phyloP scores from a whole-genome alignment of 495 filamentous ascomycete genomes.

The Penicillium daleae region DNA sequence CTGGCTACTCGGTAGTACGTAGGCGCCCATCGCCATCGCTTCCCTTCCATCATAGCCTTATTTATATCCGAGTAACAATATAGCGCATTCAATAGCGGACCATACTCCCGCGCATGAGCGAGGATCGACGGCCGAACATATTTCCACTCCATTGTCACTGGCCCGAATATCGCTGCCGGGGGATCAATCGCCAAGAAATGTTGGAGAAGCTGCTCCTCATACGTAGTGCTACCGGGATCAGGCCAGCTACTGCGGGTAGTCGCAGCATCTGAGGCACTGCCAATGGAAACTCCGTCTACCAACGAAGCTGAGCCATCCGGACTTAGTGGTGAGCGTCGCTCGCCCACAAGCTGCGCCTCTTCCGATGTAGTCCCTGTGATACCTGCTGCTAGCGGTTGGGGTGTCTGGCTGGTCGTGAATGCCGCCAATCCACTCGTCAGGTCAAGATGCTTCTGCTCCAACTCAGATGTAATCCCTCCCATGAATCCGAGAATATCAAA shows the following conservation, averaged over 20 bases:
- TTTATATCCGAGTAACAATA: constrained; percentile 46
- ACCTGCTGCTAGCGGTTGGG: constrained; percentile 18
- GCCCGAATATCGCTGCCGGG: constrained; percentile 43
- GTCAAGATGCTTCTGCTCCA: constrained; percentile 45
- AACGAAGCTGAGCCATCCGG: constrained; percentile 23
- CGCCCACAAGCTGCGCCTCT: constrained; percentile 18
- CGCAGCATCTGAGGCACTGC: constrained; percentile 20
- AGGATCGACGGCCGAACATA: constrained; percentile 36
- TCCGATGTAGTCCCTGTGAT: constrained; percentile 2
- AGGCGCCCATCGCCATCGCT: constrained; percentile 36
- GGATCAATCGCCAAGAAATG: constrained; percentile 39
- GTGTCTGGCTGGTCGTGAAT: constrained; percentile 19
- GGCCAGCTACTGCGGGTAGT: constrained; percentile 27
- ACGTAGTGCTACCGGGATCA: constrained; percentile 24
- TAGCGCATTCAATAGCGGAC: constrained; percentile 36
- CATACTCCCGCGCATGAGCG: constrained; percentile 31
- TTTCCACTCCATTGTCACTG: constrained; percentile 42
- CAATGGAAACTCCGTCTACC: constrained; percentile 22
- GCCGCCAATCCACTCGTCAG: constrained; percentile 34
- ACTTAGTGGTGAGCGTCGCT: constrained; percentile 19
- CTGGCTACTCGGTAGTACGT: constrained; percentile 40
- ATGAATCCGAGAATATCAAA: constrained; percentile 50
- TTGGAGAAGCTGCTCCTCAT: constrained; percentile 41
- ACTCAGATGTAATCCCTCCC: constrained; percentile 43
- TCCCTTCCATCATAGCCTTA: constrained; percentile 36